phyloP scores from a whole-genome alignment of 257 asterid genomes.

The Solanum peruvianum region DNA sequence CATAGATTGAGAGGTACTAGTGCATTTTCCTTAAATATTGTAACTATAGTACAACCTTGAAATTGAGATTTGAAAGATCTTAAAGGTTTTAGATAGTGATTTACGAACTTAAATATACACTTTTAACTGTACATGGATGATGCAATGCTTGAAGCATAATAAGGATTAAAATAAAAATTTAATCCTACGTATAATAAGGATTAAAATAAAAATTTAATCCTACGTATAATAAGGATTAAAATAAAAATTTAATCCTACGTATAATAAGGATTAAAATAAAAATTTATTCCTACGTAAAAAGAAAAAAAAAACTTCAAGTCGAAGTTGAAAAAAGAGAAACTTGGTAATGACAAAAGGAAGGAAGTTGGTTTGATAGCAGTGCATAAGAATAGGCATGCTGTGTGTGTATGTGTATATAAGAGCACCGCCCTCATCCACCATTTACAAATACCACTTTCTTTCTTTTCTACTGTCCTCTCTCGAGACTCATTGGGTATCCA shows the following conservation, averaged over 20 bases:
- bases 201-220: too few relatives aligned
- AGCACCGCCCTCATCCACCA: constrained; percentile 1
- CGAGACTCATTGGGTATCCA: neutral
- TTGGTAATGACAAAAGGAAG: neutral
- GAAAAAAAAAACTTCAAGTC: too few relatives aligned
- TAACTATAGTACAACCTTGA: too few relatives aligned
- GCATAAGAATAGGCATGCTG: neutral
- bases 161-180: too few relatives aligned
- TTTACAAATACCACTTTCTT: neutral
- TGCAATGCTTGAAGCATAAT: neutral
- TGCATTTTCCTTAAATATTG: too few relatives aligned
- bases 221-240: too few relatives aligned
- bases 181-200: neutral
- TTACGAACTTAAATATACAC: too few relatives aligned
- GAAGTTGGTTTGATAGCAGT: neutral
- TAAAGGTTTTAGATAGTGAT: neutral
- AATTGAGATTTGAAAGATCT: too few relatives aligned
- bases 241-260: neutral
- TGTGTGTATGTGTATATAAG: neutral
- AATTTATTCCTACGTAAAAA: neutral
- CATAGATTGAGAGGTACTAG: too few relatives aligned
- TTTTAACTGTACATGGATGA: neutral
- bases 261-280: too few relatives aligned
- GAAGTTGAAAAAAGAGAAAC: neutral
- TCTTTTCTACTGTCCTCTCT: neutral